Percentiles rank a stretch among this genome's conserved stretches.
These are phyloP conservation scores for Flaveria linearis DNA, from an alignment of 129 eudicot species.

Conservation along the genomic window DNA sequence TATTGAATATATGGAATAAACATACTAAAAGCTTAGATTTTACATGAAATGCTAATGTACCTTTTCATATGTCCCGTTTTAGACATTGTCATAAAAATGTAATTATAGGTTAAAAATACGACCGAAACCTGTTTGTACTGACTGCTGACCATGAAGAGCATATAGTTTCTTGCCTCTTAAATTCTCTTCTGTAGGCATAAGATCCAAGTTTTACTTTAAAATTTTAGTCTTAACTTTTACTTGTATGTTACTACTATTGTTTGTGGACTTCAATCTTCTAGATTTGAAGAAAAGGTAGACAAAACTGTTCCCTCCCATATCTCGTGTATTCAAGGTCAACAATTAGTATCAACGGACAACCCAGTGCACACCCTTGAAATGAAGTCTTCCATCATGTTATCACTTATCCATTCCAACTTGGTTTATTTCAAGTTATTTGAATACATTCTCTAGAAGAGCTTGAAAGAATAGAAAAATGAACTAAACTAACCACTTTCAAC, in stretches of 20 bases:
- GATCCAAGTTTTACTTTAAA: neutral
- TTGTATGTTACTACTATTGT: neutral
- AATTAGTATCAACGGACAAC: neutral
- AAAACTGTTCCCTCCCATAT: constrained; percentile 8
- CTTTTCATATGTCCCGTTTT: neutral
- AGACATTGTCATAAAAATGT: neutral
- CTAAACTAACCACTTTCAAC: constrained; percentile 8
- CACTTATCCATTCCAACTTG: neutral
- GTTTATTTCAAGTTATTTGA: neutral
- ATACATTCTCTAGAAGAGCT: neutral
- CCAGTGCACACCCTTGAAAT: neutral
- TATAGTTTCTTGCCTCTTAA: neutral
- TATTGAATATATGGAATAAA: neutral
- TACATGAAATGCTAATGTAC: neutral
- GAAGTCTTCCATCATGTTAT: neutral
- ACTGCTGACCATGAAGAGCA: neutral
- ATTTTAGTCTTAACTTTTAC: neutral
- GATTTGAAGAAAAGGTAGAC: neutral
- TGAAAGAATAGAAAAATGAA: neutral
- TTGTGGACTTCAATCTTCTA: neutral
- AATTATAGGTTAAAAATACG: neutral
- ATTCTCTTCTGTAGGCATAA: neutral
- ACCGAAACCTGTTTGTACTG: neutral
- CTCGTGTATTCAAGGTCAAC: neutral
- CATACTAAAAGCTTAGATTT: neutral